Base-by-base conservation (phyloP, 1,139 yeast species). In the Pneumocystis murina region DNA sequence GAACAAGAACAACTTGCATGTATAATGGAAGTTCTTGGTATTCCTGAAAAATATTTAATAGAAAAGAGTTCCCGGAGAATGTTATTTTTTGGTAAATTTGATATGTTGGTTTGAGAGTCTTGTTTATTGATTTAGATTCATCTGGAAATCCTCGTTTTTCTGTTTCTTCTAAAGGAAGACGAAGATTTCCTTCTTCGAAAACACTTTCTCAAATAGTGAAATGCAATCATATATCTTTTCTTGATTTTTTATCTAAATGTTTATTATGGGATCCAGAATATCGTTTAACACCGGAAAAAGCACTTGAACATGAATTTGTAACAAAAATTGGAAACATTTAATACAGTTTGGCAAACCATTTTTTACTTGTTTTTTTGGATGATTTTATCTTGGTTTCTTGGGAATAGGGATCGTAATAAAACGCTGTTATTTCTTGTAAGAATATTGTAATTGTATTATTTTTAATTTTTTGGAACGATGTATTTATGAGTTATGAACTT, bases 1-100 rank as follows among this genome's bases (percentile, higher is more conserved):
- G 95, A 87, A 71, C 75, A 78, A 60, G 89, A 85, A 65, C 84
- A 87, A 66, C 75, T 86, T 61, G 83, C 82, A 1, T 75, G 80
- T 43, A 80, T 83, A 35, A 73, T 84, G 67, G 85, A 84, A 68
- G 69, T 82, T 17, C 78, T 86, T 69, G 95, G 94, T 0, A 77
- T 79, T 0, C 95, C 95, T 0, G 77, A 76, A 8, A 69, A 73
- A 59, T 66, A 70, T 12, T 72, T 78, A 58, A 73, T 84, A 4
- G 65, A 73, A 41, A 68, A 70, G 10, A 72, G 82, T 65, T 72
- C 73, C 40, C 72, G 78, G 55, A 71, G 73, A 57, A 71, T 69
- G 62, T 64, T 72, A 65, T 70, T 76, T 76, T 71, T 78, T 66
- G 85, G 82, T 59, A 72, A 76, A 0, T 69, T 73, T 36, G 78